These are phyloP conservation scores for Lentinula boryana DNA, from an alignment of 768 basidiomycete species.

Conservation along the genomic window DNA sequence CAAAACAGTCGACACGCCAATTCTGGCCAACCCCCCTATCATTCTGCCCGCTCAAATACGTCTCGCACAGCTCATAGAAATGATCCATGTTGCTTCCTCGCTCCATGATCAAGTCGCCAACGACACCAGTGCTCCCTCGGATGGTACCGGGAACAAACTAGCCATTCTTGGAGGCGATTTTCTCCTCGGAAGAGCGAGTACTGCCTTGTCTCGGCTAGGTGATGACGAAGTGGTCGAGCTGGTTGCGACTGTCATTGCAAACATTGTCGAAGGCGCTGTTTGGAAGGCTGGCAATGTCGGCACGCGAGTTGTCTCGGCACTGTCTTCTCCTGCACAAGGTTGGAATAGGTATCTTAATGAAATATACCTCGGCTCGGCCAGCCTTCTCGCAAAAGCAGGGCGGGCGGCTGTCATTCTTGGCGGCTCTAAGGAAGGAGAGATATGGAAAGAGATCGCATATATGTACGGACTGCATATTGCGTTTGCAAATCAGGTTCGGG, in stretches of 20 bases:
- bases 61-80: conserved; percentile 93
- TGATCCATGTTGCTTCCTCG: conserved; percentile 94
- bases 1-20: conserved; percentile 5
- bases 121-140: conserved; percentile 51
- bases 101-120: conserved; percentile 91
- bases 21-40: conserved; percentile 25
- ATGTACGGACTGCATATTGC: conserved; percentile 72
- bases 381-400: conserved; percentile 67
- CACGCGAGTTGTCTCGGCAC: conserved; percentile 23
- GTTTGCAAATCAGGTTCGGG: conserved; percentile 46
- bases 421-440: conserved; percentile 54
- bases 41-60: conserved; percentile 87
- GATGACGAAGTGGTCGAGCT: conserved; percentile 90
- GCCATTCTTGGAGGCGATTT: conserved; percentile 95
- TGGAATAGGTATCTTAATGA: conserved; percentile 79
- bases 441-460: conserved; percentile 74
- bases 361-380: conserved; percentile 73
- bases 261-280: conserved; percentile 96
- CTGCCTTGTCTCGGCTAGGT: conserved; percentile 82
- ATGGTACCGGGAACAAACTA: conserved; percentile 80
- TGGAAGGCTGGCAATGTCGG: conserved; percentile 53
- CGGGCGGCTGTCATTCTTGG: conserved; percentile 67
- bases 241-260: conserved; percentile 85
- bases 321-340: conserved; percentile 33
- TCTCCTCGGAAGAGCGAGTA: conserved; percentile 84